These are phyloP conservation scores for Penicillium parvum DNA, from an alignment of 495 filamentous ascomycete genomes.

Conservation along the genomic window DNA sequence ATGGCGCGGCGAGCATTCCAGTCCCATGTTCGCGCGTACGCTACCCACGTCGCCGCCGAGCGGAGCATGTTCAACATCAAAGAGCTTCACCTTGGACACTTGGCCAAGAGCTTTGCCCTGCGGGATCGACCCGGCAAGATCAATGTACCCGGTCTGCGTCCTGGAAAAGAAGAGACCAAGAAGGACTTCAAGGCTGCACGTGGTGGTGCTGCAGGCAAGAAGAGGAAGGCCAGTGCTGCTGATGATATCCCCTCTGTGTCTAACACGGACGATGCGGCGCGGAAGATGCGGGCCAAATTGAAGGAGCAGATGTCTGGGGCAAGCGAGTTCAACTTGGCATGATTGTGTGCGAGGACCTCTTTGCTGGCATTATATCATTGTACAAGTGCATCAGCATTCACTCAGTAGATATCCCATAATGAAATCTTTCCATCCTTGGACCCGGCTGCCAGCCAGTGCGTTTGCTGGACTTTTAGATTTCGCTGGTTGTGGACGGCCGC, in stretches of 20 bases:
- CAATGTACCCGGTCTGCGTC: slow-evolving; percentile 60
- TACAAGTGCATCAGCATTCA: slow-evolving; percentile 32
- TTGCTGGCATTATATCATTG: slow-evolving; percentile 27
- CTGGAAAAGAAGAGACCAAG: slow-evolving; percentile 40
- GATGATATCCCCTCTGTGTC: slow-evolving; percentile 33
- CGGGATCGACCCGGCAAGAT: slow-evolving; percentile 86
- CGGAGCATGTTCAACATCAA: slow-evolving; percentile 83
- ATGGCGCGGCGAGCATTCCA: slow-evolving; percentile 78
- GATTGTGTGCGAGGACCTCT: slow-evolving; percentile 13
- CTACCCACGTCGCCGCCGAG: slow-evolving; percentile 84
- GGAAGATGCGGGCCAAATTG: slow-evolving; percentile 79
- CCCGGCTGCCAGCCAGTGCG: slow-evolving; percentile 87
- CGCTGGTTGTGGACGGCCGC: slow-evolving; percentile 57
- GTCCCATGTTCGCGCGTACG: slow-evolving; percentile 89
- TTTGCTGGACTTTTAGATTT: slow-evolving; percentile 57
- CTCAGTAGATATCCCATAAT: slow-evolving; percentile 90
- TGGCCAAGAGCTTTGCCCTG: slow-evolving; percentile 88
- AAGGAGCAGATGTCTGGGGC: slow-evolving; percentile 67
- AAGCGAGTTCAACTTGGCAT: slow-evolving; percentile 88
- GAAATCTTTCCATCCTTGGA: slow-evolving; percentile 95
- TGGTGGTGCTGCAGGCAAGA: slow-evolving; percentile 30
- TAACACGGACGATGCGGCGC: slow-evolving; percentile 59
- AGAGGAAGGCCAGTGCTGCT: slow-evolving; percentile 35
- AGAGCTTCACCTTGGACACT: slow-evolving; percentile 82
- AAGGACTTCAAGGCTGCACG: slow-evolving; percentile 46